Percentiles rank a stretch among this genome's conserved stretches.
phyloP scores from a whole-genome alignment of 345 rosid species.

The Clarkia xantiana region DNA sequence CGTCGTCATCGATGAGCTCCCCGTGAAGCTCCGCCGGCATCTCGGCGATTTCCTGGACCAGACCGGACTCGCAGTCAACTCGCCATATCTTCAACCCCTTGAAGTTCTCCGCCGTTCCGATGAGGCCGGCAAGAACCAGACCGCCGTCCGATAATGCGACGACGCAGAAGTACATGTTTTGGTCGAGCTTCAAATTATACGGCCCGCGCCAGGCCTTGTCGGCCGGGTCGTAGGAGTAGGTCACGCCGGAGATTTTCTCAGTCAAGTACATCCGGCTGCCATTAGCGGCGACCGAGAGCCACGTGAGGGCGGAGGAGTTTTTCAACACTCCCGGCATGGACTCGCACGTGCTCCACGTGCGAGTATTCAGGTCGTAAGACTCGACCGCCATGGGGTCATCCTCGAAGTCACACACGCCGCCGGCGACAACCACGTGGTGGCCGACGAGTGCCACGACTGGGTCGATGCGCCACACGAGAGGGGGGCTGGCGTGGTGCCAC shows the following conservation, averaged over 20 bases:
- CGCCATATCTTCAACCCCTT: slow-evolving; percentile 39
- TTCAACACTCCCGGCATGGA: slow-evolving; percentile 41
- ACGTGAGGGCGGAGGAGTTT: slow-evolving; percentile 38
- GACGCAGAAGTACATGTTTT: slow-evolving; percentile 12
- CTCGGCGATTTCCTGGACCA: slow-evolving; percentile 22
- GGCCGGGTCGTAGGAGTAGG: slow-evolving; percentile 33
- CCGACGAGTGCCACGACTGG: slow-evolving; percentile 56
- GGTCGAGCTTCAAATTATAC: slow-evolving; percentile 22
- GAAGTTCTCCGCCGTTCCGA: slow-evolving; percentile 21
- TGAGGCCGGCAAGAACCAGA: slow-evolving; percentile 34
- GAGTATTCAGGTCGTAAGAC: slow-evolving; percentile 21
- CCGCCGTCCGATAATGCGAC: slow-evolving; percentile 21
- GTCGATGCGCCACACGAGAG: slow-evolving; percentile 55
- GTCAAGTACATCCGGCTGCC: slow-evolving; percentile 28
- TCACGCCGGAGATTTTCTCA: slow-evolving; percentile 37
- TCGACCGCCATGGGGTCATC: slow-evolving; percentile 64
- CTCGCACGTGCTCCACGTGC: slow-evolving; percentile 38
- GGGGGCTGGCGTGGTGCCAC: slow-evolving; percentile 50
- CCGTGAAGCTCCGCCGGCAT: slow-evolving; percentile 17
- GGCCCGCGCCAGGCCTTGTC: slow-evolving; percentile 43
- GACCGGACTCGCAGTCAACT: slow-evolving; percentile 14
- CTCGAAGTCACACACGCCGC: slow-evolving; percentile 54
- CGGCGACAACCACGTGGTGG: slow-evolving; percentile 32
- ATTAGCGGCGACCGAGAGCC: slow-evolving; percentile 45
- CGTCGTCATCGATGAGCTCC: slow-evolving; percentile 1